Percentiles rank a stretch among this genome's conserved stretches.
Evolutionary conservation across 78 protist species (phyloP).

Genomic region (Pigoraptor vietnamica): DNA sequence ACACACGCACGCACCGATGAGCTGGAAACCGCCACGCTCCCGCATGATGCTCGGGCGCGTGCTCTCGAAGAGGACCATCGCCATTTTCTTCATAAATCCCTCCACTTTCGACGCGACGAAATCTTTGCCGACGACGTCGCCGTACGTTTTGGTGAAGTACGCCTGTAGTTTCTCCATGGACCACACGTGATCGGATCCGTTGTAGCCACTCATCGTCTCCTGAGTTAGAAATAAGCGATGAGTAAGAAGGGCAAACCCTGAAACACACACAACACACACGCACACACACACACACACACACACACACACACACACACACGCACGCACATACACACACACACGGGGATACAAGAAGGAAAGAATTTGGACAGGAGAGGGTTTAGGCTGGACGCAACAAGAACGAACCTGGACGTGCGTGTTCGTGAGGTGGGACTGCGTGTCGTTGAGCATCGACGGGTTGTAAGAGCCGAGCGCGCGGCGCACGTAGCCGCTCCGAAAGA

Average conservation of each 20-base stretch:
- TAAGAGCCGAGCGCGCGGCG: neutral
- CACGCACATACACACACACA: neutral
- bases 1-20: neutral
- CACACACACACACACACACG: neutral
- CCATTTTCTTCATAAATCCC: neutral
- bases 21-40: neutral
- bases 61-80: neutral
- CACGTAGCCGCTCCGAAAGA: neutral
- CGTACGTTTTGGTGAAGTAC: neutral
- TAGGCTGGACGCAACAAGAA: neutral
- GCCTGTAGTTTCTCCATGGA: neutral
- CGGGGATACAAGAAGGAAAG: neutral
- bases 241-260: neutral
- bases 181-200: neutral
- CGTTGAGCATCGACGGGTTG: neutral
- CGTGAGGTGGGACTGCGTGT: neutral
- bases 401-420: neutral
- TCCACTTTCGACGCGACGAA: neutral
- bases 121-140: neutral
- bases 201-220: neutral
- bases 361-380: neutral
- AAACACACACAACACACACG: too few species aligned
- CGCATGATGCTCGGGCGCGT: neutral
- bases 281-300: neutral
- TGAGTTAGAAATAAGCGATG: neutral